These are phyloP conservation scores for Thelephora ganbajun DNA, from an alignment of 768 basidiomycete species.

Conservation along the genomic window DNA sequence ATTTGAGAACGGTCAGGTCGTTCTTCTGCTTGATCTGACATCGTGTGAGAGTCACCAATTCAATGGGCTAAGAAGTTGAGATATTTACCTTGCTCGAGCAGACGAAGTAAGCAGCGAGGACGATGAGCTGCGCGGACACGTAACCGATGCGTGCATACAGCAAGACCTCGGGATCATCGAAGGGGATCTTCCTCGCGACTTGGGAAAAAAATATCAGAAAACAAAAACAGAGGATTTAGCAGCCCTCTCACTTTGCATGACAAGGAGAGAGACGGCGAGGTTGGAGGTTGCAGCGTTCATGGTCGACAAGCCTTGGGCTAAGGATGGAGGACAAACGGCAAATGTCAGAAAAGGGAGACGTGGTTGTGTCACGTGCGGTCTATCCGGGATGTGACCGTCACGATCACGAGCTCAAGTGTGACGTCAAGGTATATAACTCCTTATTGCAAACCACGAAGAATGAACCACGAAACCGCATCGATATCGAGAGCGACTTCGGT, in stretches of 20 bases:
- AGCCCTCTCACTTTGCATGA: slow-evolving; percentile 63
- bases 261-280: slow-evolving; percentile 80
- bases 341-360: background rate
- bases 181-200: slow-evolving; percentile 88
- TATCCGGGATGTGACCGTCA: background rate
- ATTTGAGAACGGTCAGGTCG: slow-evolving; percentile 92
- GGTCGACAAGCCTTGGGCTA: slow-evolving; percentile 11
- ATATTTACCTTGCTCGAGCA: slow-evolving; percentile 52
- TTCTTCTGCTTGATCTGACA: slow-evolving; percentile 85
- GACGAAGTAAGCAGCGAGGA: slow-evolving; percentile 70
- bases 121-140: slow-evolving; percentile 54
- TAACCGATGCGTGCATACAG: slow-evolving; percentile 78
- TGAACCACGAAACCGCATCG: slow-evolving; percentile 31
- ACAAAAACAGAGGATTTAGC: background rate
- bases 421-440: background rate
- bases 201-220: background rate
- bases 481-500: slow-evolving; percentile 61
- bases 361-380: background rate
- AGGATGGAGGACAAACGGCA: background rate
- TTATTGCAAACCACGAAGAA: slow-evolving; percentile 4
- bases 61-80: background rate
- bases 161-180: slow-evolving; percentile 77
- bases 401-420: background rate
- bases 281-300: slow-evolving; percentile 74
- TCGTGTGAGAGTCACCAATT: slow-evolving; percentile 1